Evolutionary conservation across 106 monocot genomes (phyloP), one percentile per base, ranked within the genome.

Genomic region (Amphibolis antarctica): DNA sequence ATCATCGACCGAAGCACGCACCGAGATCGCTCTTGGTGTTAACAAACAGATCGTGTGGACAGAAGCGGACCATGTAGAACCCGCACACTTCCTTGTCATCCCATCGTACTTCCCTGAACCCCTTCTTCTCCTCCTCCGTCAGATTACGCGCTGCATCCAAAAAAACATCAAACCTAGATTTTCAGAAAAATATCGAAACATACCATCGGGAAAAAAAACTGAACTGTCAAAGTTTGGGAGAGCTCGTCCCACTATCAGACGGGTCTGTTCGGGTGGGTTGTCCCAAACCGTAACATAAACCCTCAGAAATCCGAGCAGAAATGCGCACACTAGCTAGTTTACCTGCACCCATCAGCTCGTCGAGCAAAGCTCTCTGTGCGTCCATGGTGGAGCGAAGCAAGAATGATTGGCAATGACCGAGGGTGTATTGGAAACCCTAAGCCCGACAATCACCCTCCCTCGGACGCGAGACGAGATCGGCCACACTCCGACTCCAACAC

Each of bases 11-110:
- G 36, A 63, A 22, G 65, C 13, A 67, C 75, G 25, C 46, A 96
- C 96, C 96, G 26, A 96, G 90, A 73, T 96, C 88, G 78, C 96
- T 96, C 69, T 85, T 89, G 0, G 96, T 96, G 72, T 96, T 96
- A 46, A 96, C 86, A 62, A 96, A 96, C 13, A 96, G 83, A 84
- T 96, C 96, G 52, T 96, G 96, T 10, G 96, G 96, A 69, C 96
- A 96, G 78, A 96, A 96, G 9, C 86, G 83, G 12, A 90, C 71
- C 96, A 96, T 90, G 67, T 68, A 96, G 18, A 82, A 63, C 4
- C 82, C 77, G 67, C 96, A 96, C 3, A 96, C 96, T 55, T 96
- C 89, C 74, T 75, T 84, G 62, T 96, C 96, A 67, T 96, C 96
- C 96, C 96, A 96, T 18, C 69, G 58, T 14, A 96, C 66, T 75